These are phyloP conservation scores for Neobulgaria alba DNA, from an alignment of 2,329 filamentous ascomycete species.

Conservation along the genomic window DNA sequence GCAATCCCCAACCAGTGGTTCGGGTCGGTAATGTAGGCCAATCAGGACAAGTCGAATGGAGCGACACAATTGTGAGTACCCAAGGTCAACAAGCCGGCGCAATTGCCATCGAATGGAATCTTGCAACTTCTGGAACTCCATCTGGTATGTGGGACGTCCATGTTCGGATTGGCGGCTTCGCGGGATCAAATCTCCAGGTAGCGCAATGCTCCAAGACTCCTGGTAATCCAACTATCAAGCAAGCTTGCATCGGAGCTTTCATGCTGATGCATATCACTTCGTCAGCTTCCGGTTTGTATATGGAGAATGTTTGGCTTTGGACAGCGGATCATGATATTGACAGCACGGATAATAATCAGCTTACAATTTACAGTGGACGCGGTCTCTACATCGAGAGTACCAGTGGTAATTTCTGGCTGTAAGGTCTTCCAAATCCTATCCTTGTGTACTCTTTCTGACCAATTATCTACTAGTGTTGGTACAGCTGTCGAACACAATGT, in stretches of 20 bases:
- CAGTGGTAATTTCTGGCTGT: conserved; percentile 41
- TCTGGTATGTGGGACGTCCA: conserved; percentile 43
- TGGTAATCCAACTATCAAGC: conserved; percentile 29
- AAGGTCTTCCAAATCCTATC: conserved; percentile 37
- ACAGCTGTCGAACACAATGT: conserved; percentile 43
- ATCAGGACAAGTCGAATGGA: conserved; percentile 50
- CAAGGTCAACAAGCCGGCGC: conserved; percentile 42
- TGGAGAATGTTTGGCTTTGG: conserved; percentile 42
- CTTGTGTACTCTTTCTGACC: conserved; percentile 47
- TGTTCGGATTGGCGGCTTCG: conserved; percentile 36
- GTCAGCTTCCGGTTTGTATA: conserved; percentile 36
- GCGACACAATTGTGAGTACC: conserved; percentile 46
- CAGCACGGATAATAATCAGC: conserved; percentile 39
- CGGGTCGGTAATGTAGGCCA: conserved; percentile 46
- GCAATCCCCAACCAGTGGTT: conserved; percentile 39
- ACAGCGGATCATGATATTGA: conserved; percentile 37
- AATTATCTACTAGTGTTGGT: conserved; percentile 56
- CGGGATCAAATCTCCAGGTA: conserved; percentile 38
- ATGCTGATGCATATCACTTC: conserved; percentile 30
- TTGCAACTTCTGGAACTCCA: conserved; percentile 27
- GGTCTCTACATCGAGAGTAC: conserved; percentile 29
- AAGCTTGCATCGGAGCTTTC: conserved; percentile 29
- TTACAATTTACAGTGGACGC: conserved; percentile 42
- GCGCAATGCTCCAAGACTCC: conserved; percentile 56
- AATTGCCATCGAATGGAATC: conserved; percentile 58